Conservation (phyloP, 768 basidiomycete genomes). For the Boletus sensibilis region DNA sequence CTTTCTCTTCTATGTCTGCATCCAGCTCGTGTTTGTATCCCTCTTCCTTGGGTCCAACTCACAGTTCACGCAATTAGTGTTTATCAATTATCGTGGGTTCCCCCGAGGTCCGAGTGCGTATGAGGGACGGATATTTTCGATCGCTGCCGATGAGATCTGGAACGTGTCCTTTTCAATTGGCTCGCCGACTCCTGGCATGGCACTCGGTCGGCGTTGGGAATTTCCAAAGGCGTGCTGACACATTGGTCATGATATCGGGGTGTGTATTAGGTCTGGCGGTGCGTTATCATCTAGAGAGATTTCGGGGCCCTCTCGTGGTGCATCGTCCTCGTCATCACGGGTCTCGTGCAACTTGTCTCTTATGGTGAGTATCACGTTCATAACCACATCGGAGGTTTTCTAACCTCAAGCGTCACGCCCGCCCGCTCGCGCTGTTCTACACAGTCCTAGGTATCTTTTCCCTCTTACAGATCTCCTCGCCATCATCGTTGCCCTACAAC, state of each 20-base stretch:
- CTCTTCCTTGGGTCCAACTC: too few species aligned
- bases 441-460: constrained; percentile 28
- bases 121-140: too few species aligned
- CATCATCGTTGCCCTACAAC: constrained; percentile 27
- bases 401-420: background rate
- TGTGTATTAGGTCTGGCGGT: constrained; percentile 28
- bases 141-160: too few species aligned
- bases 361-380: constrained; percentile 16
- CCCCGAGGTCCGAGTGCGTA: too few species aligned
- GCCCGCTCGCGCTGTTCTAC: background rate
- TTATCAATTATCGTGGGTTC: too few species aligned
- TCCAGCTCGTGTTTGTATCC: too few species aligned
- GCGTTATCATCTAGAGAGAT: constrained; percentile 28
- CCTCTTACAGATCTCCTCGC: constrained; percentile 26
- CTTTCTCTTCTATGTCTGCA: constrained; percentile 24
- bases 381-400: background rate
- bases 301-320: constrained; percentile 10
- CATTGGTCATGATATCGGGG: background rate
- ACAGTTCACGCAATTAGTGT: too few species aligned
- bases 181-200: too few species aligned
- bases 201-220: background rate
- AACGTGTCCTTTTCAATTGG: too few species aligned
- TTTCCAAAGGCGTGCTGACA: background rate
- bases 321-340: constrained; percentile 17
- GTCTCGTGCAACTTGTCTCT: constrained; percentile 27